Evolutionary conservation across 1,284 basidiomycete species (phyloP), one percentile per base, ranked within the genome.

Genomic region (Pisolithus thermaeus): DNA sequence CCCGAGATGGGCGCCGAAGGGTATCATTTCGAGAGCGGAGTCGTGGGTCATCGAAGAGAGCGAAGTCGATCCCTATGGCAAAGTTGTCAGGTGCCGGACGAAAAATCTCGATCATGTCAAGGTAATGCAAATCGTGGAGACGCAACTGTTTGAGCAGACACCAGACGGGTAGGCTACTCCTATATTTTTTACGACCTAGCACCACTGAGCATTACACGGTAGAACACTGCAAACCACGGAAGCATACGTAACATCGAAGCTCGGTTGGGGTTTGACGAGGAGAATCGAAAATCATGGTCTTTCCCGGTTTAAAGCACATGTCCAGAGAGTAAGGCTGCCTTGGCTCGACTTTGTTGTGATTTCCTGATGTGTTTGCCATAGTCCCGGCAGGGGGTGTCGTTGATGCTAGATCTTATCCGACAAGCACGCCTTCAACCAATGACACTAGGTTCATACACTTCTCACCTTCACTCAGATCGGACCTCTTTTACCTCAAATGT

Each of bases 11-110:
- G 90, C 88, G 16, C 90, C 89, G 2, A 78, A 82, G 61, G 89
- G 90, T 41, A 88, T 89, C 61, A 74, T 90, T 46, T 78, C 76
- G 16, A 81, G 81, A 61, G 82, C 81, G 47, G 92, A 86, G 73
- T 87, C 77, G 11, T 96, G 91, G 92, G 83, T 95, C 49, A 72
- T 95, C 56, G 92, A 96, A 69, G 90, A 95, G 75, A 93, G 87
- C 60, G 87, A 93, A 61, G 90, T 96, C 20, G 89, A 92, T 68
- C 84, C 87, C 4, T 70, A 80, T 54, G 85, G 84, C 22, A 80
- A 82, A 65, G 74, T 79, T 8, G 79, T 91, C 55, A 73, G 74
- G 45, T 91, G 88, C 63, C 73, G 74, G 49, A 91, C 90, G 7
- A 83, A 77, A 67, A 92, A 92, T 64, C 72, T 92, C 46, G 89